Evolutionary conservation across 2,329 filamentous ascomycete genomes (phyloP), one percentile per base, ranked within the genome.

Genomic region (Fusarium sp.): DNA sequence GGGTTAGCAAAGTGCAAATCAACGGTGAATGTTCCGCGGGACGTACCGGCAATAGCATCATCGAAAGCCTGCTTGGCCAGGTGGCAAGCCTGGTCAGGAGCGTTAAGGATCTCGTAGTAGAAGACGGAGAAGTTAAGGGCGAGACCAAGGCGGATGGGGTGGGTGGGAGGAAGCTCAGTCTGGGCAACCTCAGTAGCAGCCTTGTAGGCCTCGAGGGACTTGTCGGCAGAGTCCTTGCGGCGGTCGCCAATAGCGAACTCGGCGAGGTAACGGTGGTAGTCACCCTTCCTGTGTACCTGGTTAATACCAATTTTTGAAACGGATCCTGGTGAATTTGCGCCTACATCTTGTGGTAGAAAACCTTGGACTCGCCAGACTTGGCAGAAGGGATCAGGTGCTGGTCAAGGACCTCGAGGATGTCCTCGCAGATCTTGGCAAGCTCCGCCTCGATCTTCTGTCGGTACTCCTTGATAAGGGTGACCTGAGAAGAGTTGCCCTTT

Each of bases 61-160:
- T 98, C 95, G 80, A 98, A 98, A 53, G 96, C 95, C 88, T 98
- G 95, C 90, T 98, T 98, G 84, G 95, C 95, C 75, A 98, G 90
- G 82, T 98, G 95, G 90, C 95, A 98, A 80, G 95, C 95, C 81
- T 97, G 95, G 83, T 98, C 96, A 72, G 95, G 95, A 45, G 95
- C 94, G 88, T 98, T 99, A 79, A 98, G 88, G 82, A 98, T 99
- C 90, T 99, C 96, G 84, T 99, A 99, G 91, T 98, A 98, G 89
- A 98, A 98, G 79, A 98, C 95, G 72, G 94, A 98, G 90, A 98
- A 98, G 92, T 98, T 98, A 77, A 98, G 90, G 75, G 95, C 95
- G 79, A 98, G 92, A 83, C 95, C 95, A 74, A 98, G 93, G 79
- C 95, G 94, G 86, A 98, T 98, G 78, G 95, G 95, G 88, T 98